Base-by-base conservation (phyloP, 371 early-diverging fungal genomes). In the Mortierella polycephala region DNA sequence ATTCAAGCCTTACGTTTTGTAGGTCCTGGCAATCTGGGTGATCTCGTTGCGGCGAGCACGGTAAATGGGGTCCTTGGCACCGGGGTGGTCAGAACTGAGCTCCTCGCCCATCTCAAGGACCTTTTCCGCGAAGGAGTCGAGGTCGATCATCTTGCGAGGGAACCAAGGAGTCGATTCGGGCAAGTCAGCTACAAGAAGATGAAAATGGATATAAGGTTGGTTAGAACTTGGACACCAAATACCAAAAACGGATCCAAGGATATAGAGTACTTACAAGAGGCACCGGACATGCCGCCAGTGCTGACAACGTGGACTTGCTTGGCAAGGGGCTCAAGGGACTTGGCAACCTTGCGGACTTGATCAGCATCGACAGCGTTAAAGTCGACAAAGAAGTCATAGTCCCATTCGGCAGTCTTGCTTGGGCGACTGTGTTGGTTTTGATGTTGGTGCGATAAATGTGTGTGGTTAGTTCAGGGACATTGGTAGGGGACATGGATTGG, bases 321-420 rank as follows among this genome's bases (percentile, higher is more conserved):
- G 13, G 92, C 89, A 56, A 91, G 79, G 50, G 84, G 74, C 60
- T 85, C 83, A 18, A 95, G 83, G 1, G 85, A 83, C 56, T 88
- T 87, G 40, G 90, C 83, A 0, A 92, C 89, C n/a, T 77, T 59
- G 44, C 83, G 61, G 37, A 94, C 88, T 56, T 90, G 87, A 9
- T 81, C 84, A 42, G 82, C 66, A 69, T 77, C 82, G 49, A 64
- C 70, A 5, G 94, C 91, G 42, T 88, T 85, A 64, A 98, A 92
- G 75, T 97, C 97, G 51, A 96, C 91, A 84, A 93, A 96, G 81
- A 97, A 96, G 74, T 97, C 96, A 75, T 97, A 96, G 62, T 92
- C 89, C 68, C 91, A 91, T 39, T 90, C 91, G 42, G 84, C 84
- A 1, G 92, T 92, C 71, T 86, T 88, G 75, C 91, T 91, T 20